phyloP scores from a whole-genome alignment of 2,329 filamentous ascomycete species.

The Stenocarpella maydis region DNA sequence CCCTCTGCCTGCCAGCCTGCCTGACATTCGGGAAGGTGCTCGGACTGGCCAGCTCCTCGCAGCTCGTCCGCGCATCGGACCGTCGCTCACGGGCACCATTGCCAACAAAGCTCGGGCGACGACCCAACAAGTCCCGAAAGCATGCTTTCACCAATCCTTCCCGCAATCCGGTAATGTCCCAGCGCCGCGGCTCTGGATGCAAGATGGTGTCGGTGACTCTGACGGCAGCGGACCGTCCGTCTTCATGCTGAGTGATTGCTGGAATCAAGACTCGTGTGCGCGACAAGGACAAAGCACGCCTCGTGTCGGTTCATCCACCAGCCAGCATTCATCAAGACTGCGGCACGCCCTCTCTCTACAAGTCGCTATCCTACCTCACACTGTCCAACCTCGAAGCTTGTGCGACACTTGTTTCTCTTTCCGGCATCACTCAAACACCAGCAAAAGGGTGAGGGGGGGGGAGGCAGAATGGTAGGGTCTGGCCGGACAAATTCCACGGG shows the following conservation, averaged over 20 bases:
- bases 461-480: conserved; percentile 12
- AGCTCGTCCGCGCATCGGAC: conserved; percentile 14
- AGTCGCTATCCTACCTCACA: conserved; percentile 9
- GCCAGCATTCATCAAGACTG: not conserved
- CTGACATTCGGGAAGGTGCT: conserved; percentile 9
- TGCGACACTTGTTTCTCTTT: conserved; percentile 21
- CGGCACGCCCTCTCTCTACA: not conserved
- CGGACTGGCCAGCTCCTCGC: not conserved
- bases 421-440: conserved; percentile 7
- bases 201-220: not conserved
- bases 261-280: too few species aligned
- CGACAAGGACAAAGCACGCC: not conserved
- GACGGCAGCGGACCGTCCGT: conserved; percentile 9
- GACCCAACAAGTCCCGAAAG: conserved; percentile 2
- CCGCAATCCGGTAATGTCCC: conserved; percentile 16
- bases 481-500: conserved; percentile 22
- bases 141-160: conserved; percentile 9
- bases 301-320: not conserved
- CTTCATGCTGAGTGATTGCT: not conserved
- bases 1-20: not conserved
- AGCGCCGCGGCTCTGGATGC: conserved; percentile 19
- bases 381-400: conserved; percentile 12
- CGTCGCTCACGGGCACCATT: not conserved
- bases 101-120: conserved; percentile 13
- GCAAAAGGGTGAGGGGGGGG: not conserved